Base-by-base conservation (phyloP, 305 asterid species). In the Solanum aculeatissimum region DNA sequence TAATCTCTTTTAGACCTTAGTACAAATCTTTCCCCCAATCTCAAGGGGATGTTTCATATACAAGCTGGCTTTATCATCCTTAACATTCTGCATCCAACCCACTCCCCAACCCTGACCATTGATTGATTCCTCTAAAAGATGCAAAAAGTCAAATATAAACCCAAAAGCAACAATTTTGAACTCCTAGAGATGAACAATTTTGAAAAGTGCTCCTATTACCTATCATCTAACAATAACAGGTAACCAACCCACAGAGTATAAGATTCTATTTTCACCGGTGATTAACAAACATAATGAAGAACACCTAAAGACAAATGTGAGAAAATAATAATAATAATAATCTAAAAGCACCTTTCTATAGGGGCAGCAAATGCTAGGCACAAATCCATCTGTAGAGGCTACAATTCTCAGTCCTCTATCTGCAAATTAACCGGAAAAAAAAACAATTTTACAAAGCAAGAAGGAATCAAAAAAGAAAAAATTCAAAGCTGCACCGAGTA, bases 341-440 rank as follows among this genome's bases (percentile, higher is more conserved):
- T 15, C 51, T 70, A 74, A 65, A 35, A 87, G 10, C 49, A 90
- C 96, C 94, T 92, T 91, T 15, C 83, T 82, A 84, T 75, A 80
- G 6, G 78, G 84, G 89, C 54, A 55, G 40, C 81, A 53, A 69
- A 85, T 62, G 65, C 84, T 89, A 83, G 89, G 14, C 66, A 81
- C 83, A 82, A 74, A 87, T 74, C 91, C 88, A 63, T 90, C 92
- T 29, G 72, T 79, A 51, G 91, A 86, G 66, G 80, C 88, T 84
- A 82, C 66, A 81, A 83, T 85, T 88, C 91, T 87, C 49, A 90
- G 82, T 86, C 89, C 92, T 72, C 92, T 86, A 88, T 89, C 94
- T 91, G 91, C 83, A 87, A 84, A 68, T 65, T 25, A 45, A 10
- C 84, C 4, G 2, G 23, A 63, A 45, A 42, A 42, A 25, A 65